These are phyloP conservation scores for Claviceps quebecensis DNA, from an alignment of 2,329 filamentous ascomycete genomes.

Conservation along the genomic window DNA sequence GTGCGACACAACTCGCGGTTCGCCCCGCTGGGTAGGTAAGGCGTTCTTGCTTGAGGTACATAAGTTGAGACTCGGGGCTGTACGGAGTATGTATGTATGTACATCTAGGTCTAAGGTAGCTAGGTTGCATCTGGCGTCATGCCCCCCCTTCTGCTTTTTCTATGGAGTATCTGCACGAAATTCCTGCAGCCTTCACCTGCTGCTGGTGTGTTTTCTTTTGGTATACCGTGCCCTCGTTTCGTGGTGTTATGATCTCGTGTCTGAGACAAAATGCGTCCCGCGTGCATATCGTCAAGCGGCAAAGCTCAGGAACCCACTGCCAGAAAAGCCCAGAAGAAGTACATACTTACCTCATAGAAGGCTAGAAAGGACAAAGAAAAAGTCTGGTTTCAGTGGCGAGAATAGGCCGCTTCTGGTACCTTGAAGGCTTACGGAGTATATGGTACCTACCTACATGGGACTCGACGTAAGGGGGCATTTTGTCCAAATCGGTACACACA, in stretches of 20 bases:
- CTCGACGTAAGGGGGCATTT: background rate
- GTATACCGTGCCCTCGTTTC: background rate
- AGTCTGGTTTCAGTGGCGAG: too few relatives aligned
- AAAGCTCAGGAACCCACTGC: background rate
- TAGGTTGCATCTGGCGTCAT: background rate
- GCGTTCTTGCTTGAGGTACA: too few relatives aligned
- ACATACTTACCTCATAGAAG: background rate
- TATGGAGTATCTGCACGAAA: background rate
- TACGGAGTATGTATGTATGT: too few relatives aligned
- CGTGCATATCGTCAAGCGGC: background rate
- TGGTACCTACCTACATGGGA: background rate
- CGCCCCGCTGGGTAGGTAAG: constrained; percentile 1
- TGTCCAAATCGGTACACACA: background rate
- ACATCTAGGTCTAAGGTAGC: too few relatives aligned
- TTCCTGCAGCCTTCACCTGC: background rate
- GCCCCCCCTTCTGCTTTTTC: background rate
- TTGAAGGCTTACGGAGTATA: too few relatives aligned
- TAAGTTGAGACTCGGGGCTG: background rate
- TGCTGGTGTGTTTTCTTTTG: background rate
- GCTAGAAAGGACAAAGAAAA: background rate
- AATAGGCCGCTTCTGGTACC: too few relatives aligned
- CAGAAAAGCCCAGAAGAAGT: background rate
- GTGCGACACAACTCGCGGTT: background rate
- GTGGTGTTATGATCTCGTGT: background rate
- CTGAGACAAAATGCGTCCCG: background rate